Base-by-base conservation (phyloP, 2,329 filamentous ascomycete species). In the Fonsecaea pedrosoi region DNA sequence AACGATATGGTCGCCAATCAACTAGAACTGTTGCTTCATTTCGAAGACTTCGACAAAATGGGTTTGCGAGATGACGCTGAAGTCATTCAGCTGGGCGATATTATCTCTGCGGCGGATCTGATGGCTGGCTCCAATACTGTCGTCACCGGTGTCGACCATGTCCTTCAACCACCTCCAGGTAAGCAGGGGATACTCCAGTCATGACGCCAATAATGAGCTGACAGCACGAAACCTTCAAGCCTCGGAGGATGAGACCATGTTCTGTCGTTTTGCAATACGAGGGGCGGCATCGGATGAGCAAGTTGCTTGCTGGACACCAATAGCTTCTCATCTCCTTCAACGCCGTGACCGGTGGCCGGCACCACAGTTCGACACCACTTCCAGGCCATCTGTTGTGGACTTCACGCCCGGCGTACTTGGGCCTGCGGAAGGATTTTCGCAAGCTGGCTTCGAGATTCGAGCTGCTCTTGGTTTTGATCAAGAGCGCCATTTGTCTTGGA, bases 361-460 rank as follows among this genome's bases (percentile, higher is more conserved):
- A 45, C 64, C 38, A 25, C 53, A 59, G 53, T 68, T 56, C 53
- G 37, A 35, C 60, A 38, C 57, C 37, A 15, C 45, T 18, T 64
- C 35, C 4, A 40, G 30, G n/a, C 67, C 67, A 3, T 12, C 56
- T 5, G 60, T 69, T 25, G 48, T 55, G 21, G 67, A 67, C 25
- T 35, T 67, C 32, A 60, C 53, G 9, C 67, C 67, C 13, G 37
- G 21, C 21, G 38, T 64, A 32, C 42, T 69, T 34, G 67, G 64
- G 9, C 64, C 67, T 21, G 50, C 67, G 6, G 67, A 69, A 35
- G 67, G 67, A 48, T 69, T 69, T 54, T 55, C 58, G 25, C 64
- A 69, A 45, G 67, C 59, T 30, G 64, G 63, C 2, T 67, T 55
- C 37, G 50, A 57, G 0, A 64, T 69, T 30, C 34, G 54, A 21